Base-by-base conservation (phyloP, 345 rosid species). In the Draba incana region DNA sequence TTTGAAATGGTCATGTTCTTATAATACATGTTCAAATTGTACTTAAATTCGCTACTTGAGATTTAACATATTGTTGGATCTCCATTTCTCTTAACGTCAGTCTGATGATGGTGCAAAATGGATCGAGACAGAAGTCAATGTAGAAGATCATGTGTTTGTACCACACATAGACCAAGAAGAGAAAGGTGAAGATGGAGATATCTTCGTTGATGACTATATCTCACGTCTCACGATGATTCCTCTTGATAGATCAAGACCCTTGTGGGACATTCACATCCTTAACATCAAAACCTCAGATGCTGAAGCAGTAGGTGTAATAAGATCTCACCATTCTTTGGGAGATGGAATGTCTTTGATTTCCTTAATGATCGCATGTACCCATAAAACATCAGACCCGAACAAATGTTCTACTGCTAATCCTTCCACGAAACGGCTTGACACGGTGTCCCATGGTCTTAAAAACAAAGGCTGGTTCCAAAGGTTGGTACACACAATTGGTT, bases 221-320 rank as follows among this genome's bases (percentile, higher is more conserved):
- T 77, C 98, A 8, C 68, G 84, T 60, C 79, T 86, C 38, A 83
- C 91, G 5, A 72, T 66, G 46, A 62, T 49, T 8, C 84, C 91
- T 10, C 38, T 89, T 48, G 88, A 89, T 72, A n/a, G 45, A 55
- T 79, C 92, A 10, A 83, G 80, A 65, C 98, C 97, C 2, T 64
- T 88, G 11, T 92, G 98, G 97, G 93, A 92, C 59, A 70, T 92
- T 28, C 98, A 90, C 68, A 62, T 92, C 56, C 85, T 92, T 5
- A 87, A 92, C 66, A 57, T 87, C 25, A 83, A 65, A 69, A 89
- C 89, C n/a, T 74, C 79, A 0, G 88, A 89, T 28, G 92, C 97
- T 2, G 87, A 86, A 76, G 82, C 96, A 0, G 35, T 77, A 1
- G 30, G 46, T 33, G 61, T 86, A 20, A 54, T 77, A 49, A 60